Base-by-base conservation (phyloP, 2,329 filamentous ascomycete genomes). In the Beauveria medogensis region DNA sequence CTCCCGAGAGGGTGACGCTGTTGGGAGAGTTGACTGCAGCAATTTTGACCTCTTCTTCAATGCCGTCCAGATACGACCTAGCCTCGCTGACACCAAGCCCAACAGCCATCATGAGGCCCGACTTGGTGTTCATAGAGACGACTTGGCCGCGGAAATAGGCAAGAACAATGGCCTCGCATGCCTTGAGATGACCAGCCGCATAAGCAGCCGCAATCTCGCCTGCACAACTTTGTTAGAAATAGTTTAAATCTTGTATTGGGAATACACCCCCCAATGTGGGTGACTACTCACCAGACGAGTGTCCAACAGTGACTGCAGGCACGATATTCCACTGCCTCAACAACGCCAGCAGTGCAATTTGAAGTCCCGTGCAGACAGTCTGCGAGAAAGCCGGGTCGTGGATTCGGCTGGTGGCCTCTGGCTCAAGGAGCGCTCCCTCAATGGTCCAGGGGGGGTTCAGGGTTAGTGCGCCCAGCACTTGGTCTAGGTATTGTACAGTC, bases 271-370 rank as follows among this genome's bases (percentile, higher is more conserved):
- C 2, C 28, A 9, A 28, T 8, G 8, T 28, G 12, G 40, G 16
- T 41, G 3, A 5, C 24, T 5, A 41, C 44, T 79, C 76, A 28
- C 77, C 77, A 52, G 68, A 72, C 0, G 75, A 77, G 62, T 79
- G 77, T 2, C 76, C 75, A 5, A 68, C 67, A 0, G 77, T 74
- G 10, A 69, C 71, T 2, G 63, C 24, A 1, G 75, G 74, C 16
- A 55, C 58, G 18, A 79, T 69, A 1, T 68, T 69, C 71, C 73
- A 77, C 9, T 72, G 72, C 50, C 70, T 55, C 5, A 80, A 65
- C 6, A 80, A 66, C 28, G 75, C 70, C 1, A 73, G 70, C 9
- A 80, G 62, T 1, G 73, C 73, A 3, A 81, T 66, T 63, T 80
- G 78, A 3, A 80, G 61, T 0, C 76, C 74, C 0, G 75, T 77